Base-by-base conservation (phyloP, 2,329 filamentous ascomycete species). In the Colletotrichum sublineola region DNA sequence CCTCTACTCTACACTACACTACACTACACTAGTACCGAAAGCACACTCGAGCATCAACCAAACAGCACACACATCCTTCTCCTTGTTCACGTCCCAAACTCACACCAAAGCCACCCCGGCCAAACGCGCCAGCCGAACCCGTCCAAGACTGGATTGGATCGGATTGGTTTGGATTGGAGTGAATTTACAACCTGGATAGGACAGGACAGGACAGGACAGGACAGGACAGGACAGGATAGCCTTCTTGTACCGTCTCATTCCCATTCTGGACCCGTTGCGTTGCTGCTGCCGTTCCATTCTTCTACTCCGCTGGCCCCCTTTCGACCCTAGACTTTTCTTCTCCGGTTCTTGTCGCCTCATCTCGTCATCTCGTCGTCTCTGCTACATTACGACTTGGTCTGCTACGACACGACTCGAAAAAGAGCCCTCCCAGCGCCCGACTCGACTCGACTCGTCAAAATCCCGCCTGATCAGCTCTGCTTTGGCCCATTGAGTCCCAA, bases 291-390 rank as follows among this genome's bases (percentile, higher is more conserved):
- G 53, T 48, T 50, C 42, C 52, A 44, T 72, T 72, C 66, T 58
- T 64, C 60, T 69, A 53, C 60, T 55, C 69, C 53, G 57, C 69
- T 20, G 31, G 18, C 64, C 69, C 52, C 42, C 53, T 1, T 18
- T 36, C 24, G 50, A 31, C 31, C 24, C 52, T 60, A 55, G 52
- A 38, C 42, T 36, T 12, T 52, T 62, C 29, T 31, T 63, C 33
- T 60, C 36, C 58, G 15, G 40, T 38, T 63, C n/a, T n/a, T 15
- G 29, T 64, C 60, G 24, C 24, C 24, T 24, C 24, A 24, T 63
- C n/a, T n/a, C 11, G 29, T 64, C 60, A 36, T 38, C 58, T 53
- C 65, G 42, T 38, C n/a, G 14, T 63, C 24, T 24, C 52, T 38
- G 36, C 63, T 48, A 46, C 24, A 24, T 56, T 55, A 40, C 44